A percentile compares a stretch with the other conserved stretches of the same genome.
These are phyloP conservation scores for Acacia acuminata DNA, from an alignment of 306 rosid genomes.

Conservation along the genomic window DNA sequence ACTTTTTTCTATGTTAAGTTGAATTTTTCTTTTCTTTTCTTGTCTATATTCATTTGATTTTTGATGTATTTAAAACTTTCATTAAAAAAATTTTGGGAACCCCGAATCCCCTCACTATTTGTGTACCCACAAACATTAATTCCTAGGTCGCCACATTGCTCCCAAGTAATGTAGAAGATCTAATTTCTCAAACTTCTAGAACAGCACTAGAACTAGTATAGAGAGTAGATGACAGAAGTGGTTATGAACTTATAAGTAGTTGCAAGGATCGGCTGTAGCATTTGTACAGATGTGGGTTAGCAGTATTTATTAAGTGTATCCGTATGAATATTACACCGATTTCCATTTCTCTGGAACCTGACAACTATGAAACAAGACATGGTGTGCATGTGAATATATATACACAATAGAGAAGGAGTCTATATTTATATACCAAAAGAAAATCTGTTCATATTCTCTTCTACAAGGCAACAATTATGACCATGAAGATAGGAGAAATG, in stretches of 20 bases:
- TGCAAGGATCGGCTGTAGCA: neutral
- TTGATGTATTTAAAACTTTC: too few relatives aligned
- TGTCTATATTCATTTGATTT: too few relatives aligned
- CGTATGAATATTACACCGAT: neutral
- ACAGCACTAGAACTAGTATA: neutral
- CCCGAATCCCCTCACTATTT: too few relatives aligned
- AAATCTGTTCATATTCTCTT: slow-evolving; percentile 53
- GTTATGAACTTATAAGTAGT: neutral
- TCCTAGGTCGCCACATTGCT: too few relatives aligned
- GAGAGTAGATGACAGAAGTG: neutral
- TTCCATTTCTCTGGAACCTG: neutral
- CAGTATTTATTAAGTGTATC: neutral
- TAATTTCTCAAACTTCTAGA: neutral
- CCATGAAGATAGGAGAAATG: slow-evolving; percentile 80
- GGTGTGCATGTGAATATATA: too few relatives aligned
- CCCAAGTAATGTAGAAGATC: neutral
- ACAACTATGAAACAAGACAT: too few relatives aligned
- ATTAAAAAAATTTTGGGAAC: too few relatives aligned
- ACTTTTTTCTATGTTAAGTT: too few relatives aligned
- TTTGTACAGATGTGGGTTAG: neutral
- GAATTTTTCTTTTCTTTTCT: too few relatives aligned
- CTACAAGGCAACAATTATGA: slow-evolving; percentile 69
- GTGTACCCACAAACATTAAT: too few relatives aligned
- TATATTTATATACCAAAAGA: neutral
- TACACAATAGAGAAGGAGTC: neutral